Evolutionary conservation across 2,329 filamentous ascomycete genomes (phyloP).

Genomic region (Colletotrichum echinochloae): DNA sequence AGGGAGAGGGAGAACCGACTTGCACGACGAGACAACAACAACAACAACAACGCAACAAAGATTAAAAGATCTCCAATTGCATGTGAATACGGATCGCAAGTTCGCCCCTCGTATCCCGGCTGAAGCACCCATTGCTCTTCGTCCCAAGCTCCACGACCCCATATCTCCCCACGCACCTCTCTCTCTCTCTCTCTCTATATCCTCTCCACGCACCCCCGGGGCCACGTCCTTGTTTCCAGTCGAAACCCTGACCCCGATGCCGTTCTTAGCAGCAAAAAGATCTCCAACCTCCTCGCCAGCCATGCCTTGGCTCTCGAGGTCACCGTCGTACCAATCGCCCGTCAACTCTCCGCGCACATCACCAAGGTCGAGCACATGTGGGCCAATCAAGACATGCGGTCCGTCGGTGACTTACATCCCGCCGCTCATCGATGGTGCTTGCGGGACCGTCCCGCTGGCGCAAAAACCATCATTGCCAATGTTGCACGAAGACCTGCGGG

Average conservation of each 20-base stretch:
- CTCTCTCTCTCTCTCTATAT: constrained; percentile 7
- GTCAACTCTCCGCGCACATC: constrained; percentile 28
- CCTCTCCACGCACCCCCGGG: background rate
- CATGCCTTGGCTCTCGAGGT: constrained; percentile 39
- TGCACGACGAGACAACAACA: constrained; percentile 38
- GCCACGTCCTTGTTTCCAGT: background rate
- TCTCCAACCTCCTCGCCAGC: constrained; percentile 31
- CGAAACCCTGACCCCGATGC: constrained; percentile 29
- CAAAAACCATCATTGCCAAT: constrained; percentile 43
- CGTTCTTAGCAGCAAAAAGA: constrained; percentile 37
- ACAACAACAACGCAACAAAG: constrained; percentile 33
- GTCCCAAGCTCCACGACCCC: constrained; percentile 6
- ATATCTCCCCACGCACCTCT: background rate
- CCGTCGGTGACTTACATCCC: constrained; percentile 50
- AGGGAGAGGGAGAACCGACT: constrained; percentile 25
- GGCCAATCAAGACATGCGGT: constrained; percentile 36
- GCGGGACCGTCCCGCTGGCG: constrained; percentile 48
- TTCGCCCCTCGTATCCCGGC: background rate
- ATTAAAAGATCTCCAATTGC: constrained; percentile 35
- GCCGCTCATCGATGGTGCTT: constrained; percentile 51
- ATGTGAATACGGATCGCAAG: constrained; percentile 29
- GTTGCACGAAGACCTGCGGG: constrained; percentile 44
- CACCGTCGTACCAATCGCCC: constrained; percentile 39
- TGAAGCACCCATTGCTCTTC: constrained; percentile 5
- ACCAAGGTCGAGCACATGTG: constrained; percentile 29